A percentile compares a stretch with the other conserved stretches of the same genome.
These are phyloP conservation scores for Elaeis oleifera DNA, from an alignment of 202 grass and related monocot genomes.

Conservation along the genomic window DNA sequence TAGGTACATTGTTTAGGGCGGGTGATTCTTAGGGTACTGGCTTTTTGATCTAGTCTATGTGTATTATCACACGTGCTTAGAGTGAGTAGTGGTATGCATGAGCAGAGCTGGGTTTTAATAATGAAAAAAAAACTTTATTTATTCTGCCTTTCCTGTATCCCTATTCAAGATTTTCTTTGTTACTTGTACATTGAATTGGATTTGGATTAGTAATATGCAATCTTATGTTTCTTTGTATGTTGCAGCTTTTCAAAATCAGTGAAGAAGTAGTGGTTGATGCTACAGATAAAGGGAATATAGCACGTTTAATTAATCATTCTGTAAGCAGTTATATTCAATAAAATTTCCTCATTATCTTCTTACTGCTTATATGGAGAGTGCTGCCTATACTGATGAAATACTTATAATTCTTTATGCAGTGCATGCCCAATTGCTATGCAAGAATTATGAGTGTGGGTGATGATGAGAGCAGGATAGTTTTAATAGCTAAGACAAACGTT, in stretches of 20 bases:
- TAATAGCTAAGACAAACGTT: constrained; percentile 15
- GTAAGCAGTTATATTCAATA: constrained; percentile 47
- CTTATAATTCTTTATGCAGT: constrained; percentile 31
- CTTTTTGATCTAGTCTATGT: too few relatives aligned
- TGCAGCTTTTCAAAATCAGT: constrained; percentile 97
- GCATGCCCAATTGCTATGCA: constrained; percentile 13
- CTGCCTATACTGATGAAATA: constrained; percentile 2
- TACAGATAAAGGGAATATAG: constrained; percentile 92
- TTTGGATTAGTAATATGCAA: too few relatives aligned
- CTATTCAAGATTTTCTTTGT: too few relatives aligned
- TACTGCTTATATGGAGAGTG: constrained; percentile 7
- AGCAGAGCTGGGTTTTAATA: too few relatives aligned
- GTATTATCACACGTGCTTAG: too few relatives aligned
- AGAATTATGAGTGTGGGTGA: constrained; percentile 10
- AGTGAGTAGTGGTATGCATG: too few relatives aligned
- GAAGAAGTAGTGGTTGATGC: constrained; percentile 99
- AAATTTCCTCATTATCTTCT: neutral
- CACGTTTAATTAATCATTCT: constrained; percentile 95
- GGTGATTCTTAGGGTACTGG: too few relatives aligned
- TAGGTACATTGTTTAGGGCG: too few relatives aligned
- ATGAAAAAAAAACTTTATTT: too few relatives aligned
- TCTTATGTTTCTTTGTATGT: constrained; percentile 14
- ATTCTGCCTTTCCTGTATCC: too few relatives aligned
- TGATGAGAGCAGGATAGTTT: constrained; percentile 6
- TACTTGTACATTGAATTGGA: too few relatives aligned